Conservation (phyloP, 129 eudicot genomes). For the Tagetes erecta region DNA sequence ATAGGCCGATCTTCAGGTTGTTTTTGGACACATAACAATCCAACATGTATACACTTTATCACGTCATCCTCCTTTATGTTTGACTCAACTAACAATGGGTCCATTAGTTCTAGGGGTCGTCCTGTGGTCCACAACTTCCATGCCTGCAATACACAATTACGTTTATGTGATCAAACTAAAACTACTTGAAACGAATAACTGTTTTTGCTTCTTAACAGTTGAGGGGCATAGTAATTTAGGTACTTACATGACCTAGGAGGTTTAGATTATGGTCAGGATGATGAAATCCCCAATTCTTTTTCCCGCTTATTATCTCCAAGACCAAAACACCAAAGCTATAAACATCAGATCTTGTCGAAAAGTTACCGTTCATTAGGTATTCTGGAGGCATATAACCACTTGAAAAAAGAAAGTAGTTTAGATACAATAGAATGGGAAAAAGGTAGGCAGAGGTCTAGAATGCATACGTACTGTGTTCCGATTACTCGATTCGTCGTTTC, state of each 20-base stretch:
- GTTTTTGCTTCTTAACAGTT: background rate
- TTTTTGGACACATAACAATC: conserved; percentile 54
- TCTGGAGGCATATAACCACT: conserved; percentile 90
- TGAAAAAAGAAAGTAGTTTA: conserved; percentile 13
- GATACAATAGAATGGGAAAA: background rate
- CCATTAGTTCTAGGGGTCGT: conserved; percentile 38
- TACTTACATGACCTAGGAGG: conserved; percentile 53
- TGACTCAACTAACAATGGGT: conserved; percentile 35
- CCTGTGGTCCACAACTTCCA: conserved; percentile 56
- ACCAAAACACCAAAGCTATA: conserved; percentile 57
- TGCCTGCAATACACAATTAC: conserved; percentile 32
- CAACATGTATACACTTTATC: conserved; percentile 45
- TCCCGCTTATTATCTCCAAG: conserved; percentile 59
- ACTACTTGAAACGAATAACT: background rate
- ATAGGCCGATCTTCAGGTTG: conserved; percentile 46
- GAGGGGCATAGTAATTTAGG: background rate
- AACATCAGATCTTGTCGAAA: conserved; percentile 63
- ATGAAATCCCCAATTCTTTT: conserved; percentile 46
- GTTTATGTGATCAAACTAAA: background rate
- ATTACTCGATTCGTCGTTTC: conserved; percentile 52
- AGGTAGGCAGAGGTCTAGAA: background rate
- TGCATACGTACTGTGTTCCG: conserved; percentile 49
- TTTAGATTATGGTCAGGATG: conserved; percentile 39
- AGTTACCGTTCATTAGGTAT: conserved; percentile 47
- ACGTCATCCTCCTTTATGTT: conserved; percentile 30